Conservation (phyloP, 2,329 filamentous ascomycete species). For the Cryoendolithus antarcticus region DNA sequence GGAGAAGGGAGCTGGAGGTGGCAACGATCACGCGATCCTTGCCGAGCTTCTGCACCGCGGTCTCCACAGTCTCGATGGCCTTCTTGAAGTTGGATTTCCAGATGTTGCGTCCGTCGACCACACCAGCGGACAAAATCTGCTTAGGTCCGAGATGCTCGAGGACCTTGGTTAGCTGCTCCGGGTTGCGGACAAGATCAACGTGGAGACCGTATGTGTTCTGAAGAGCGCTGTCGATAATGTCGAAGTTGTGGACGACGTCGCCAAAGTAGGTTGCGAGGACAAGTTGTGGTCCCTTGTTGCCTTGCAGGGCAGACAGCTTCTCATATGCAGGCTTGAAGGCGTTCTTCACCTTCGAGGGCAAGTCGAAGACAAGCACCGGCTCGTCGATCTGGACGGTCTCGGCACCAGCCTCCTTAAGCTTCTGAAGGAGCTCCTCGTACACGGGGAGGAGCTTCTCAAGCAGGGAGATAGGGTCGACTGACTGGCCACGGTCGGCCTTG, state of each 20-base stretch:
- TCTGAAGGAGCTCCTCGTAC: conserved; percentile 81
- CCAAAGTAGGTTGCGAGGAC: conserved; percentile 97
- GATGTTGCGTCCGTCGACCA: conserved; percentile 98
- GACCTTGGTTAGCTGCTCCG: conserved; percentile 88
- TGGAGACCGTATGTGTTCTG: conserved; percentile 72
- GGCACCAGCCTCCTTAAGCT: conserved; percentile 93
- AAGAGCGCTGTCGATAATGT: conserved; percentile 60
- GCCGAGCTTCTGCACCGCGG: conserved; percentile 86
- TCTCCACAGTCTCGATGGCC: conserved; percentile 82
- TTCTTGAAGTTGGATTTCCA: conserved; percentile 99
- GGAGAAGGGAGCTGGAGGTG: conserved; percentile 93
- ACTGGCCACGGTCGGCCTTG: conserved; percentile 94
- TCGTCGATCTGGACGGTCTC: conserved; percentile 98
- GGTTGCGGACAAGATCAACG: conserved; percentile 93
- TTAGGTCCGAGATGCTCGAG: conserved; percentile 70
- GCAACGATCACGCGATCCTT: conserved; percentile 95
- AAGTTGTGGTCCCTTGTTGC: conserved; percentile 71
- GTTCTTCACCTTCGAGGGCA: conserved; percentile 78
- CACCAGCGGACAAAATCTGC: conserved; percentile 85
- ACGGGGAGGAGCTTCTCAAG: conserved; percentile 87
- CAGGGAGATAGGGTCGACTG: conserved; percentile 83
- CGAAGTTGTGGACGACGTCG: conserved; percentile 98
- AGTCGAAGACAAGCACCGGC: conserved; percentile 90
- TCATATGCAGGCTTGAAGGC: conserved; percentile 98
- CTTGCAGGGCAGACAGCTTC: conserved; percentile 60